Percentiles rank a stretch among this genome's conserved stretches.
Conservation (phyloP, 345 rosid genomes). For the Dipteronia dyeriana region DNA sequence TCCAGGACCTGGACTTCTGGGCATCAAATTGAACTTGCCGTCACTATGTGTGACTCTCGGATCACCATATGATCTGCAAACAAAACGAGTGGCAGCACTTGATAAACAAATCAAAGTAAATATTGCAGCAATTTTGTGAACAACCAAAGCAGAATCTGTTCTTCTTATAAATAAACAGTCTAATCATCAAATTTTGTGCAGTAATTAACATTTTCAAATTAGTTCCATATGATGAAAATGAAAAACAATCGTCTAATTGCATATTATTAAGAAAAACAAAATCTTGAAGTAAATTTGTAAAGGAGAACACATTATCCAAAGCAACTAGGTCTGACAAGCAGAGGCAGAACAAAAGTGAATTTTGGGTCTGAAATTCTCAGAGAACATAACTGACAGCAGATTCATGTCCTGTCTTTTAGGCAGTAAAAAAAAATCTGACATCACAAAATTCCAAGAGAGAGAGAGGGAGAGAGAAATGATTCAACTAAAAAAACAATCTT, state of each 20-base stretch:
- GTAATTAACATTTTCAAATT: background rate
- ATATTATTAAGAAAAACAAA: no score
- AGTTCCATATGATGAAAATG: no score
- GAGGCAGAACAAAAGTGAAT: background rate
- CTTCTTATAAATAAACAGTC: background rate
- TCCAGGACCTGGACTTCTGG: slow-evolving; percentile 57
- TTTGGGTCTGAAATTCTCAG: slow-evolving; percentile 20
- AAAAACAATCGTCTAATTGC: no score
- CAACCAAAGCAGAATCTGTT: slow-evolving; percentile 2
- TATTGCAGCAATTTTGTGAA: background rate
- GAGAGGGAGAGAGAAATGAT: slow-evolving; percentile 1
- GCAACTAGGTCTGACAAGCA: no score
- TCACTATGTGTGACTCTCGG: slow-evolving; percentile 49
- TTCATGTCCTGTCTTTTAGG: background rate
- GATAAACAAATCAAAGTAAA: slow-evolving; percentile 11
- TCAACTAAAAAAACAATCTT: background rate
- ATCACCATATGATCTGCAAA: slow-evolving; percentile 34
- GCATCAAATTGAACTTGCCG: slow-evolving; percentile 33
- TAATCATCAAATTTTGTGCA: background rate
- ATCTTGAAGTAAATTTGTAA: no score
- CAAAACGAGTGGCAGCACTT: slow-evolving; percentile 3
- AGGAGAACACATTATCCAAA: no score
- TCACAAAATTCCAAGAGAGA: slow-evolving; percentile 4
- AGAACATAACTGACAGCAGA: slow-evolving; percentile 18
- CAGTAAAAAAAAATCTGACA: slow-evolving; percentile 26